phyloP scores from a whole-genome alignment of 1,284 basidiomycete genomes.

The Ustilago cynodontis region DNA sequence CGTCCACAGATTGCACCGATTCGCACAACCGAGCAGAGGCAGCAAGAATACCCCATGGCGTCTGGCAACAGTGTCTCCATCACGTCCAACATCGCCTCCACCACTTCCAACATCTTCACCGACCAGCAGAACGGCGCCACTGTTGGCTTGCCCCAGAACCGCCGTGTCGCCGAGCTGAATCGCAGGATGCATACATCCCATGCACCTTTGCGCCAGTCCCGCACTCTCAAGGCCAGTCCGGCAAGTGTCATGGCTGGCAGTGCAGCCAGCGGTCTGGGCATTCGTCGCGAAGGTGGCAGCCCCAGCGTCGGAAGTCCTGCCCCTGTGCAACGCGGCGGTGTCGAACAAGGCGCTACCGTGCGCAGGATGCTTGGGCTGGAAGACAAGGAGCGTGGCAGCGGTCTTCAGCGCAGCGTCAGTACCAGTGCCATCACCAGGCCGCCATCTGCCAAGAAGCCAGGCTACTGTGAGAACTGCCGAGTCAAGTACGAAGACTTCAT shows the following conservation, averaged over 20 bases:
- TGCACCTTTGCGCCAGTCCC: slow-evolving; percentile 18
- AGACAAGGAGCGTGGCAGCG: slow-evolving; percentile 23
- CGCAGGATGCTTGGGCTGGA: slow-evolving; percentile 60
- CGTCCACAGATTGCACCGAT: slow-evolving; percentile 23
- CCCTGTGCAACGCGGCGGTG: slow-evolving; percentile 14
- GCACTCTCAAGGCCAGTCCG: slow-evolving; percentile 41
- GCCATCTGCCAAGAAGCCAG: slow-evolving; percentile 83
- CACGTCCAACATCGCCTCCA: slow-evolving; percentile 87
- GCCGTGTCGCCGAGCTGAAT: slow-evolving; percentile 57
- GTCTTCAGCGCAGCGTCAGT: slow-evolving; percentile 51
- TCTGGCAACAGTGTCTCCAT: slow-evolving; percentile 85
- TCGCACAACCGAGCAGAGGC: slow-evolving; percentile 27
- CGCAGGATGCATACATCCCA: slow-evolving; percentile 57
- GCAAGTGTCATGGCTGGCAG: slow-evolving; percentile 49
- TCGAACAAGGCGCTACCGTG: slow-evolving; percentile 49
- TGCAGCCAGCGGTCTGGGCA: slow-evolving; percentile 42
- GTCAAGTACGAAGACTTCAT: slow-evolving; percentile 90
- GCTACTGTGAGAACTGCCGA: slow-evolving; percentile 98
- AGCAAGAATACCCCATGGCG: slow-evolving; percentile 61
- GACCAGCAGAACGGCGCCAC: slow-evolving; percentile 41
- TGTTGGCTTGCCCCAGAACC: slow-evolving; percentile 53
- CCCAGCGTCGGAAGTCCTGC: slow-evolving; percentile 22
- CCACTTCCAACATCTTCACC: slow-evolving; percentile 76
- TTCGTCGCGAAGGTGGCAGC: slow-evolving; percentile 42
- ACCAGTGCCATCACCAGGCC: slow-evolving; percentile 39